Conservation (phyloP, 257 asterid genomes). For the Cordia subcordata region DNA sequence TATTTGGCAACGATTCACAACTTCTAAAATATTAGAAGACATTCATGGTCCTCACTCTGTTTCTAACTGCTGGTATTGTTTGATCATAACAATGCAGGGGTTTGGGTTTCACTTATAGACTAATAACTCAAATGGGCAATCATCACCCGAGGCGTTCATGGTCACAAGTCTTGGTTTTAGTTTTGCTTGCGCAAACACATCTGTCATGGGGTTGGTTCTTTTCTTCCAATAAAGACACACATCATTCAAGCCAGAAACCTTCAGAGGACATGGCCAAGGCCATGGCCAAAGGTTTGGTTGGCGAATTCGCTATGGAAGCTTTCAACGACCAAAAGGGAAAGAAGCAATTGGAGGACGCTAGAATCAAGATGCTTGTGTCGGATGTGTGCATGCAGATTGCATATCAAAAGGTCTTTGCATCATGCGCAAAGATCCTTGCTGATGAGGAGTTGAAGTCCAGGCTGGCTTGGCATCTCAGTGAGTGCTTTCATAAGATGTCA, state of each 20-base stretch:
- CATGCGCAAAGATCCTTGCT: conserved; percentile 57
- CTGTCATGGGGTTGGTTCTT: conserved; percentile 41
- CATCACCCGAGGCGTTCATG: not conserved
- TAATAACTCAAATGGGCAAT: not conserved
- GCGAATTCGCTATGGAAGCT: conserved; percentile 64
- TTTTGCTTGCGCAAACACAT: conserved; percentile 32
- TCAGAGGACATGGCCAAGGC: conserved; percentile 9
- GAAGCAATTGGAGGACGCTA: conserved; percentile 45
- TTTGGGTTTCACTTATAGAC: not conserved
- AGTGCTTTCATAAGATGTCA: conserved; percentile 67
- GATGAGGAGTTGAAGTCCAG: conserved; percentile 63
- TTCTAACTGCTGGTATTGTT: not conserved
- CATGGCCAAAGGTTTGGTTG: conserved; percentile 14
- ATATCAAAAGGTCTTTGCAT: conserved; percentile 44
- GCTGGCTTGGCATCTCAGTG: conserved; percentile 83
- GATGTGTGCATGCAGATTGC: conserved; percentile 55
- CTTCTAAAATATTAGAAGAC: too few relatives aligned
- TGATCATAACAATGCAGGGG: not conserved
- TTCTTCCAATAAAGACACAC: conserved; percentile 22
- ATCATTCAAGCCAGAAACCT: conserved; percentile 8
- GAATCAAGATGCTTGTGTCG: conserved; percentile 30
- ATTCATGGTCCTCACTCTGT: too few relatives aligned
- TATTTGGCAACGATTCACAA: too few relatives aligned
- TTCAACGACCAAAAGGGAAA: conserved; percentile 43
- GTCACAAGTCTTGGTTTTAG: conserved; percentile 10